These are phyloP conservation scores for Penicillium canescens DNA, from an alignment of 495 filamentous ascomycete species.

Conservation along the genomic window DNA sequence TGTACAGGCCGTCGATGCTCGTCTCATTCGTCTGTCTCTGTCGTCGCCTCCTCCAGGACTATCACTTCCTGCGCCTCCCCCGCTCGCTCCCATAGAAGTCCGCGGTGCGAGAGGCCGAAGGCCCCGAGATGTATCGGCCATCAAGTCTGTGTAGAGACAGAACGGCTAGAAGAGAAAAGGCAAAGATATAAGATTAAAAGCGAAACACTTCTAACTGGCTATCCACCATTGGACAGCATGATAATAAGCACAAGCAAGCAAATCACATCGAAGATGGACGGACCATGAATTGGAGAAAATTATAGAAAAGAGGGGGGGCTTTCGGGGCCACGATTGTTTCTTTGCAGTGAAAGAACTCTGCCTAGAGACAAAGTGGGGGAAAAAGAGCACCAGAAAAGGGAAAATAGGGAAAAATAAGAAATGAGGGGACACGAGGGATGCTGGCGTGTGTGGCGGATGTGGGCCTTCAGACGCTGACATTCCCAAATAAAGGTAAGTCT, in stretches of 20 bases:
- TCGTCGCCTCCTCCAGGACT: constrained; percentile 7
- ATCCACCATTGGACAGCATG: constrained; percentile 5
- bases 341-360: not conserved
- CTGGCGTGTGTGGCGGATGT: constrained; percentile 25
- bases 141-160: constrained; percentile 9
- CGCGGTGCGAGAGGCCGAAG: constrained; percentile 41
- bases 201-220: not conserved
- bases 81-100: constrained; percentile 5
- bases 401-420: constrained; percentile 9
- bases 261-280: not conserved
- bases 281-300: not conserved
- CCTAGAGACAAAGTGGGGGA: not conserved
- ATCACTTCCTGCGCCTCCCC: constrained; percentile 14
- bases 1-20: constrained; percentile 42
- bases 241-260: constrained; percentile 1
- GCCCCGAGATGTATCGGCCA: constrained; percentile 33
- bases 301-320: constrained; percentile 8
- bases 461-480: constrained; percentile 17
- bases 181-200: not conserved
- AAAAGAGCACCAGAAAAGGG: not conserved
- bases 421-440: constrained; percentile 19
- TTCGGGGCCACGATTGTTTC: not conserved
- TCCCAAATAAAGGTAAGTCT: constrained; percentile 3
- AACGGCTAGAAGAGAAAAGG: not conserved
- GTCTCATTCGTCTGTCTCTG: constrained; percentile 37